phyloP scores from a whole-genome alignment of 2,329 filamentous ascomycete species.

The Microdochium trichocladiopsis region DNA sequence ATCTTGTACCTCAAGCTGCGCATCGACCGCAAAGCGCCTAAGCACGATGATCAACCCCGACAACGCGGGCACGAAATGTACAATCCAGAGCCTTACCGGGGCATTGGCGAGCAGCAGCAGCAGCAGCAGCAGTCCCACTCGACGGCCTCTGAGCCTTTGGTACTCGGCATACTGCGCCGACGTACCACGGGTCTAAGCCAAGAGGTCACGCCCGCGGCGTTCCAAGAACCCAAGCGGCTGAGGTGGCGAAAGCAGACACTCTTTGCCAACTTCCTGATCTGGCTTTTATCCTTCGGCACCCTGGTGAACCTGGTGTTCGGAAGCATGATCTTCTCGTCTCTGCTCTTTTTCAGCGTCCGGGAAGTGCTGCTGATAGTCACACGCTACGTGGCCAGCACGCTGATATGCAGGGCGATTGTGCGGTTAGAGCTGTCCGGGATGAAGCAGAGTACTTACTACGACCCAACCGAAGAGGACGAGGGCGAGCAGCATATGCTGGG shows the following conservation, averaged over 20 bases:
- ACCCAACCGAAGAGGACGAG: neutral
- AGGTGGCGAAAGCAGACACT: conserved; percentile 5
- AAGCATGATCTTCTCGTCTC: conserved; percentile 14
- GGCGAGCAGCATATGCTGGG: neutral
- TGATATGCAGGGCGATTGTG: conserved; percentile 10
- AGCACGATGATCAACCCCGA: conserved; percentile 1
- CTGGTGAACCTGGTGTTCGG: conserved; percentile 14
- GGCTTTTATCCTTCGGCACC: conserved; percentile 11
- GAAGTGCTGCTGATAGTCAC: conserved; percentile 9
- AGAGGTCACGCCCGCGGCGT: conserved; percentile 11
- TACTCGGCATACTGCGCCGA: neutral
- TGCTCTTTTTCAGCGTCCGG: conserved; percentile 12
- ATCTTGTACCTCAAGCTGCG: conserved; percentile 9
- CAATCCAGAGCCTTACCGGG: neutral
- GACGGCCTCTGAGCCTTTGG: neutral
- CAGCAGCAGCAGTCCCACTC: conserved; percentile 2
- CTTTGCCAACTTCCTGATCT: conserved; percentile 10
- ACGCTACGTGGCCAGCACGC: conserved; percentile 7
- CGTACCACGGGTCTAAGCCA: neutral
- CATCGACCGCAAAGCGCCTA: conserved; percentile 1
- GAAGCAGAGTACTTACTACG: conserved; percentile 3
- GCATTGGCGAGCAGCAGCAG: neutral
- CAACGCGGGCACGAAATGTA: neutral
- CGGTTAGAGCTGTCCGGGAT: conserved; percentile 10
- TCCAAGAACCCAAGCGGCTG: conserved; percentile 9